Conservation (phyloP, 805 yeast genomes). For the Saccharomycopsis microspora region DNA sequence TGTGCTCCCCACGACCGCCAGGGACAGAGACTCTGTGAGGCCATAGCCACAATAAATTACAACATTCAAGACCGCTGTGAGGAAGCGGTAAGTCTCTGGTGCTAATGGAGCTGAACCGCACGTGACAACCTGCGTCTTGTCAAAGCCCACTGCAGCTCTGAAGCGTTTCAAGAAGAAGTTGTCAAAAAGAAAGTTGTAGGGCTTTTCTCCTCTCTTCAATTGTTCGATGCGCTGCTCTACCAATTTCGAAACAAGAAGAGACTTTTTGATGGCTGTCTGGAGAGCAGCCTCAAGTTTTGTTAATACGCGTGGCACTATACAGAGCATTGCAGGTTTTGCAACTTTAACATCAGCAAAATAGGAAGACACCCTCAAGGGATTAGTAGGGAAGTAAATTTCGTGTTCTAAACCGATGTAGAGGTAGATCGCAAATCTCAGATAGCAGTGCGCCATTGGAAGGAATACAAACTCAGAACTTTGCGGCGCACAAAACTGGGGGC, state of each 20-base stretch:
- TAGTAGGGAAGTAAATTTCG: conserved; percentile 29
- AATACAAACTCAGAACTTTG: conserved; percentile 25
- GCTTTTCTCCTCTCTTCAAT: conserved; percentile 26
- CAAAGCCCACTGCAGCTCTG: conserved; percentile 36
- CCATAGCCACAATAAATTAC: conserved; percentile 64
- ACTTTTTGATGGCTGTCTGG: conserved; percentile 34
- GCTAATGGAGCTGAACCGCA: too few species aligned
- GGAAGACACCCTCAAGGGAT: conserved; percentile 36
- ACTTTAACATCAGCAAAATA: conserved; percentile 47
- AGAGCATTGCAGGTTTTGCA: conserved; percentile 40
- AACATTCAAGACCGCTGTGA: conserved; percentile 44
- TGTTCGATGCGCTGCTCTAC: conserved; percentile 28
- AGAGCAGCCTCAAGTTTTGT: conserved; percentile 53
- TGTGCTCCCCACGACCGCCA: conserved; percentile 46
- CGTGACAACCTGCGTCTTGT: conserved; percentile 28
- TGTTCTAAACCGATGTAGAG: conserved; percentile 28
- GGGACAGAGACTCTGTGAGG: conserved; percentile 62
- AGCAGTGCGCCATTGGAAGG: conserved; percentile 44
- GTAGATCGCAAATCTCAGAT: conserved; percentile 31
- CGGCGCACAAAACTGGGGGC: too few species aligned
- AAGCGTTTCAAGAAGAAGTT: conserved; percentile 31
- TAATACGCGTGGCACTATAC: conserved; percentile 54
- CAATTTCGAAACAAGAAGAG: conserved; percentile 29
- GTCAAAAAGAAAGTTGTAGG: conserved; percentile 26
- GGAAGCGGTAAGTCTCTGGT: conserved; percentile 33